Evolutionary conservation across 805 yeast species (phyloP).

Genomic region (Yarrowia yakushimensis): DNA sequence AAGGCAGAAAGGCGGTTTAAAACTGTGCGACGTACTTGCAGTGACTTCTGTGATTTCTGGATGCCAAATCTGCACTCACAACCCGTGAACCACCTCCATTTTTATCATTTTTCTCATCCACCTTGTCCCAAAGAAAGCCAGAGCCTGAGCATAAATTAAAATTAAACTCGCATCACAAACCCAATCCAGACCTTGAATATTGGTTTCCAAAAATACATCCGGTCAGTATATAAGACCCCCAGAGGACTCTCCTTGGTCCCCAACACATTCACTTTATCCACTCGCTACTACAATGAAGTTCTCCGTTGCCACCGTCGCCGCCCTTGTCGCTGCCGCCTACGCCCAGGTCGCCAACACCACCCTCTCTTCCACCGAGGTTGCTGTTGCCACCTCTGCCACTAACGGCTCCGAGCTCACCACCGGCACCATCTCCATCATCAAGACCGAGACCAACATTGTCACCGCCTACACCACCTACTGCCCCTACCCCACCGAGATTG

Average conservation of each 20-base stretch:
- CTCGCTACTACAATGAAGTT: conserved; percentile 29
- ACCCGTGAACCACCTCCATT: no score
- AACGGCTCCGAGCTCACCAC: conserved; percentile 45
- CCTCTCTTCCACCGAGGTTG: conserved; percentile 15
- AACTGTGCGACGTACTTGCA: no score
- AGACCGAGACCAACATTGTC: conserved; percentile 45
- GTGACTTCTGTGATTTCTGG: no score
- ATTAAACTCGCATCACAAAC: neutral
- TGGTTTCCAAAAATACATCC: conserved; percentile 6
- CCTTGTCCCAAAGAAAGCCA: no score
- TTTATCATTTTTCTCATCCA: no score
- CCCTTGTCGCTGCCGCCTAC: conserved; percentile 31
- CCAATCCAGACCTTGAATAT: neutral
- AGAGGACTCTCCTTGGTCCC: neutral
- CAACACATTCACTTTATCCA: conserved; percentile 14
- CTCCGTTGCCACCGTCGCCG: conserved; percentile 29
- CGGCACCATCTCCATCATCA: conserved; percentile 40
- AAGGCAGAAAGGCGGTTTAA: no score
- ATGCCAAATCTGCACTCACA: no score
- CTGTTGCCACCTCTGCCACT: neutral
- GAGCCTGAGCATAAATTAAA: neutral
- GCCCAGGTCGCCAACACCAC: conserved; percentile 26
- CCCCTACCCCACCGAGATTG: conserved; percentile 66
- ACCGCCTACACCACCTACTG: conserved; percentile 79
- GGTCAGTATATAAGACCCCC: conserved; percentile 8